Base-by-base conservation (phyloP, 495 filamentous ascomycete species). In the Astrocystis sublimbata region DNA sequence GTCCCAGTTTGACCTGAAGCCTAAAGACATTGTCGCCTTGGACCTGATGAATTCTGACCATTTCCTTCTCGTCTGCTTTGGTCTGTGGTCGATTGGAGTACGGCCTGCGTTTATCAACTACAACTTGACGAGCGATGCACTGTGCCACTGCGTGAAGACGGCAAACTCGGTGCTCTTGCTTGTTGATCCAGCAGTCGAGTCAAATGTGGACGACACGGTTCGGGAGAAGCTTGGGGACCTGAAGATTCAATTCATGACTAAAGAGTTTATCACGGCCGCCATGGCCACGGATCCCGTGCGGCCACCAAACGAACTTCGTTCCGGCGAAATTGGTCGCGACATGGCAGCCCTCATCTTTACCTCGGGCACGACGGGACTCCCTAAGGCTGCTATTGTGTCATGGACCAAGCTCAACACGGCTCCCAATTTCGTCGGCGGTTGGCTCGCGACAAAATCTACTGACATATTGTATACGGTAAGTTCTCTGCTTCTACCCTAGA, bases 21-120 rank as follows among this genome's bases (percentile, higher is more conserved):
- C 86, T 40, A 85, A 85, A 63, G 91, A 97, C 49, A 85, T 98
- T 49, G 90, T 98, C 3, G 93, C 93, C 0, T 80, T 98, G 68
- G 86, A 97, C 73, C 90, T 93, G 65, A 89, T 89, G 77, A 98
- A 98, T 68, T 90, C 86, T 24, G 87, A 91, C 13, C 83, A 84
- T 5, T 94, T 93, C 68, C 65, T 96, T 10, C 96, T 96, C 76
- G 60, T 97, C n/a, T 84, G 86, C 78, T 79, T 96, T 23, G 94
- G 89, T 0, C 74, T 97, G 31, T 97, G 93, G 93, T 86, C 88
- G 17, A 86, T 98, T 41, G 94, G 94, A 0, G 93, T 91, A 0
- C 84, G 83, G 26, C 92, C 93, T n/a, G 94, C 93, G 0, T 90
- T 96, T 62, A 89, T 98, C 76, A 98, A 98, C 72, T 96, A 94